phyloP scores from a whole-genome alignment of 208 protist species.

The Trichomonas tenax region DNA sequence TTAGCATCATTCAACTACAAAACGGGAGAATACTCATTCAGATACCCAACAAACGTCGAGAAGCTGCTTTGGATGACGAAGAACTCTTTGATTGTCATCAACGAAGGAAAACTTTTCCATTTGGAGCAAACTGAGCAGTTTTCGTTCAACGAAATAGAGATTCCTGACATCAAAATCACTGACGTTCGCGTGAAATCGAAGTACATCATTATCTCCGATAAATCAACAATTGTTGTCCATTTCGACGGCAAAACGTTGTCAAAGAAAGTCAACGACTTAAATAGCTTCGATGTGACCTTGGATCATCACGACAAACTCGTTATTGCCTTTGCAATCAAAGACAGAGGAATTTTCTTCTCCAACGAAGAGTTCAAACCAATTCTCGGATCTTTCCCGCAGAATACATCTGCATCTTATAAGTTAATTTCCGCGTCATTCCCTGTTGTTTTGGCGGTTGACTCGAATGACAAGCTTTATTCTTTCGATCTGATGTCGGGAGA shows the following conservation, averaged over 20 bases:
- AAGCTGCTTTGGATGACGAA: not conserved
- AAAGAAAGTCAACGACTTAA: not conserved
- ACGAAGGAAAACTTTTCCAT: not conserved
- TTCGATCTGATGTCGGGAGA: not conserved
- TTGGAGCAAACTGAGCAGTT: not conserved
- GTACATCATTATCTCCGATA: not conserved
- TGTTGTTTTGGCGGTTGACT: not conserved
- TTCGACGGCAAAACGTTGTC: not conserved
- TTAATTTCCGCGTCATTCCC: not conserved
- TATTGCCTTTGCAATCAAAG: not conserved
- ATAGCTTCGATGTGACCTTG: not conserved
- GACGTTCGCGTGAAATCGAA: not conserved
- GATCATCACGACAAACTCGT: not conserved
- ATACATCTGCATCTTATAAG: not conserved
- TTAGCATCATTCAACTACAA: not conserved
- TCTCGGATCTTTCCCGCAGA: not conserved
- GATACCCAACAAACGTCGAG: not conserved
- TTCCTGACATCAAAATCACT: not conserved
- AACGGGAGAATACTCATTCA: not conserved
- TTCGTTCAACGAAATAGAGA: not conserved
- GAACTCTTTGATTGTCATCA: not conserved
- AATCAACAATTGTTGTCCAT: not conserved
- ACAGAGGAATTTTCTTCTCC: not conserved
- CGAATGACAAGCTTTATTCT: not conserved
- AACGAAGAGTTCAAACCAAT: not conserved